Percentiles rank a stretch among this genome's conserved stretches.
These are phyloP conservation scores for Acmispon strigosus DNA, from an alignment of 306 rosid genomes.

Conservation along the genomic window DNA sequence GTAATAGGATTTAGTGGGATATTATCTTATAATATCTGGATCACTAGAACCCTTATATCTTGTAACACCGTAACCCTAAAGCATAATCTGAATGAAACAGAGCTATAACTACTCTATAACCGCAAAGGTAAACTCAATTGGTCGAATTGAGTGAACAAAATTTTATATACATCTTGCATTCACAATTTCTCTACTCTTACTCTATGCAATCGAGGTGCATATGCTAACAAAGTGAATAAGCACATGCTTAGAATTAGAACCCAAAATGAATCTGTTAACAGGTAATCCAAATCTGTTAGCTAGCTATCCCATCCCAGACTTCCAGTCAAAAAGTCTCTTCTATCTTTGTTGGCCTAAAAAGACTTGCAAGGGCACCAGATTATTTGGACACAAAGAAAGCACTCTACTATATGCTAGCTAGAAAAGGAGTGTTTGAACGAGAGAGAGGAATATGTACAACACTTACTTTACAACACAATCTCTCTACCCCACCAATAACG, in stretches of 20 bases:
- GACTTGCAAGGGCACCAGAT: slow-evolving; percentile 77
- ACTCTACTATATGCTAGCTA: slow-evolving; percentile 45
- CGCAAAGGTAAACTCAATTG: no score
- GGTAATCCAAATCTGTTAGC: slow-evolving; percentile 42
- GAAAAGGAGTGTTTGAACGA: slow-evolving; percentile 90
- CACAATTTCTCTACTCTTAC: no score
- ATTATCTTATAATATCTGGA: no score
- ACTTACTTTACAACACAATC: slow-evolving; percentile 45
- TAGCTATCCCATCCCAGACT: slow-evolving; percentile 6
- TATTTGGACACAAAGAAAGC: slow-evolving; percentile 84
- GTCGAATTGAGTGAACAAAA: no score
- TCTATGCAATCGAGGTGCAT: no score
- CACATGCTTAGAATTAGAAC: background rate
- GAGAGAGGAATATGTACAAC: slow-evolving; percentile 43
- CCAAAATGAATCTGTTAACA: slow-evolving; percentile 19
- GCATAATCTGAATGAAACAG: no score
- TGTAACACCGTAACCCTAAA: no score
- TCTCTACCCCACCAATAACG: slow-evolving; percentile 41
- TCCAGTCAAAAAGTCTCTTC: slow-evolving; percentile 83
- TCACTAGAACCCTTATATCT: no score
- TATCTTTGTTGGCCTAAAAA: slow-evolving; percentile 96
- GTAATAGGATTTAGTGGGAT: no score
- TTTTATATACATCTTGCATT: no score
- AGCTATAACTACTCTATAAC: no score
- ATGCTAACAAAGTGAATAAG: no score